A percentile compares a stretch with the other conserved stretches of the same genome.
phyloP scores from a whole-genome alignment of 768 basidiomycete species.

The Lenzites betulinus region DNA sequence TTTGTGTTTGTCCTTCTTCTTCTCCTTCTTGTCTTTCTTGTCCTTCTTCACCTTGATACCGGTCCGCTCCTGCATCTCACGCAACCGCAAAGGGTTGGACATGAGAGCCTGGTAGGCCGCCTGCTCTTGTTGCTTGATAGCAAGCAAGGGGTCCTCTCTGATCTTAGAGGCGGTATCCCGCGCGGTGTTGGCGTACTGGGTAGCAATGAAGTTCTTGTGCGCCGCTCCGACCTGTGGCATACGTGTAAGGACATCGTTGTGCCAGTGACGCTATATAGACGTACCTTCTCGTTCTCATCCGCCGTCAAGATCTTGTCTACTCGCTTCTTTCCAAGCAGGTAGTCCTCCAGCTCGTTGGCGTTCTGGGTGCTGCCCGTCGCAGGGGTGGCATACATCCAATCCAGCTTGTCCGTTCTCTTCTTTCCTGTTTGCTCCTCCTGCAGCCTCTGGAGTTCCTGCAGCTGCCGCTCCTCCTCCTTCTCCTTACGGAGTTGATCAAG shows the following conservation, averaged over 20 bases:
- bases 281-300: conserved; percentile 88
- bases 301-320: conserved; percentile 94
- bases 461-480: conserved; percentile 94
- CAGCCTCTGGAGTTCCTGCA: conserved; percentile 93
- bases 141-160: conserved; percentile 94
- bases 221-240: conserved; percentile 71
- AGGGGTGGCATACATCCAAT: conserved; percentile 99
- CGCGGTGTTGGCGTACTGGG: conserved; percentile 89
- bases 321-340: conserved; percentile 94
- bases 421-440: conserved; percentile 96
- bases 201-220: conserved; percentile 91
- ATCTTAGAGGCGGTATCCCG: conserved; percentile 93
- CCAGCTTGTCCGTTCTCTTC: conserved; percentile 90
- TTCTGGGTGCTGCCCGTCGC: conserved; percentile 87
- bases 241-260: neutral
- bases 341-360: conserved; percentile 92
- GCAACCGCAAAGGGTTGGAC: conserved; percentile 82
- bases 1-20: conserved; percentile 50
- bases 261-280: conserved; percentile 7
- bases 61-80: conserved; percentile 77
- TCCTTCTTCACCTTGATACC: conserved; percentile 83
- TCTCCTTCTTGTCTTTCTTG: conserved; percentile 64
- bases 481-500: conserved; percentile 96
- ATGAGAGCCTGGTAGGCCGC: conserved; percentile 85
- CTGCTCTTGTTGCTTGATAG: conserved; percentile 98